Evolutionary conservation across 2,329 filamentous ascomycete species (phyloP).

Genomic region (Seiridium unicorne): DNA sequence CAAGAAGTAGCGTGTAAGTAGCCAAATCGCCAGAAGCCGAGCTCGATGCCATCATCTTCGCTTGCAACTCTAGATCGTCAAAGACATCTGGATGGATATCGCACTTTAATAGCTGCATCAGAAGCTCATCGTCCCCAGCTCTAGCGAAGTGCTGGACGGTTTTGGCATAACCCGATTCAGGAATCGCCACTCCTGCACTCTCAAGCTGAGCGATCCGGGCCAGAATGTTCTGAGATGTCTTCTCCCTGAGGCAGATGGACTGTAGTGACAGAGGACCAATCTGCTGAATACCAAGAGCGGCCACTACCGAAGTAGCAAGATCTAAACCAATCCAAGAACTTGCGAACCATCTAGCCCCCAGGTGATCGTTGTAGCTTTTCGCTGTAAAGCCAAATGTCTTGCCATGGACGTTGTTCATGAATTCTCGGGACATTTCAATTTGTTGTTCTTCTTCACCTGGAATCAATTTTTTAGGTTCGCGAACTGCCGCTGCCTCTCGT

Average conservation of each 20-base stretch:
- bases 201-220: conserved; percentile 60
- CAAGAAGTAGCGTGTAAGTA: conserved; percentile 41
- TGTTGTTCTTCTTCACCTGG: conserved; percentile 13
- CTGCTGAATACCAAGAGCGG: conserved; percentile 68
- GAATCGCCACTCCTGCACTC: conserved; percentile 60
- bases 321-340: conserved; percentile 68
- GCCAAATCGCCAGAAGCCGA: conserved; percentile 37
- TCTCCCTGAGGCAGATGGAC: conserved; percentile 69
- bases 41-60: conserved; percentile 33
- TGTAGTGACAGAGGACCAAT: conserved; percentile 78
- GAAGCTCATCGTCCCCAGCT: conserved; percentile 49
- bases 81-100: conserved; percentile 58
- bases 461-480: conserved; percentile 5
- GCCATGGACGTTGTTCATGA: conserved; percentile 36
- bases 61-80: conserved; percentile 41
- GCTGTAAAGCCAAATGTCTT: conserved; percentile 35
- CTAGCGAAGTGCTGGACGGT: conserved; percentile 64
- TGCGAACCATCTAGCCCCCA: conserved; percentile 81
- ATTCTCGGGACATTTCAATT: conserved; percentile 27
- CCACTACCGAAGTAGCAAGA: conserved; percentile 62
- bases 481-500: conserved; percentile 31
- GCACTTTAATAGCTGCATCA: conserved; percentile 43
- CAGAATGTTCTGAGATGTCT: conserved; percentile 53
- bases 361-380: conserved; percentile 60
- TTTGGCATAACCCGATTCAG: conserved; percentile 62